These are phyloP conservation scores for Ophiostoma montium DNA, from an alignment of 2,329 filamentous ascomycete species.

Conservation along the genomic window DNA sequence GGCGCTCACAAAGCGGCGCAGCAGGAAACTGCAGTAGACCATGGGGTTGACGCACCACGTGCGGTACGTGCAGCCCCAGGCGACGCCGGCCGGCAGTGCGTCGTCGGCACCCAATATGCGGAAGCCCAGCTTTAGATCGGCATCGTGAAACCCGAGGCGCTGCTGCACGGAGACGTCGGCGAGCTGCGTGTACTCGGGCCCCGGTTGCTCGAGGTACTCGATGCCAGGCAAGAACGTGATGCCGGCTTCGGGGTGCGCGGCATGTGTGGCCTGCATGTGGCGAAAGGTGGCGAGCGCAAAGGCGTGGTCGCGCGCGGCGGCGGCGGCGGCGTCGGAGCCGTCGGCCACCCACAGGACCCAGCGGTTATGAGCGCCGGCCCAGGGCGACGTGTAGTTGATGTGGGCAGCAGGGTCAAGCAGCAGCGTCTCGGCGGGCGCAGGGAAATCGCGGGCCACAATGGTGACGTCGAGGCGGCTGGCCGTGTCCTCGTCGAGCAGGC, in stretches of 20 bases:
- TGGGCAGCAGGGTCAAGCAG: conserved; percentile 22
- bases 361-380: conserved; percentile 42
- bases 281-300: conserved; percentile 28
- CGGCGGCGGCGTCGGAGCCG: conserved; percentile 14
- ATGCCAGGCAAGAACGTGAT: conserved; percentile 34
- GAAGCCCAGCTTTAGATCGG: conserved; percentile 25
- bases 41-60: conserved; percentile 42
- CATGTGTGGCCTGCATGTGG: conserved; percentile 24
- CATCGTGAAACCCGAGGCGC: conserved; percentile 17
- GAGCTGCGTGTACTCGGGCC: conserved; percentile 22
- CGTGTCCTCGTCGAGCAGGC: conserved; percentile 23
- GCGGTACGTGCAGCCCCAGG: conserved; percentile 35
- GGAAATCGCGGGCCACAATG: conserved; percentile 33
- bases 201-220: conserved; percentile 36
- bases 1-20: conserved; percentile 25
- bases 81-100: conserved; percentile 24
- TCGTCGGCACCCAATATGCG: conserved; percentile 18
- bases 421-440: conserved; percentile 29
- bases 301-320: conserved; percentile 26
- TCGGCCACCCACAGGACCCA: conserved; percentile 28
- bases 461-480: conserved; percentile 24
- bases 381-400: conserved; percentile 42
- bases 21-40: conserved; percentile 34
- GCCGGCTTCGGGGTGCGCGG: conserved; percentile 25
- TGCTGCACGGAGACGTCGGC: conserved; percentile 18